phyloP scores from a whole-genome alignment of 257 asterid genomes.

The Jaltomata sinuosa region DNA sequence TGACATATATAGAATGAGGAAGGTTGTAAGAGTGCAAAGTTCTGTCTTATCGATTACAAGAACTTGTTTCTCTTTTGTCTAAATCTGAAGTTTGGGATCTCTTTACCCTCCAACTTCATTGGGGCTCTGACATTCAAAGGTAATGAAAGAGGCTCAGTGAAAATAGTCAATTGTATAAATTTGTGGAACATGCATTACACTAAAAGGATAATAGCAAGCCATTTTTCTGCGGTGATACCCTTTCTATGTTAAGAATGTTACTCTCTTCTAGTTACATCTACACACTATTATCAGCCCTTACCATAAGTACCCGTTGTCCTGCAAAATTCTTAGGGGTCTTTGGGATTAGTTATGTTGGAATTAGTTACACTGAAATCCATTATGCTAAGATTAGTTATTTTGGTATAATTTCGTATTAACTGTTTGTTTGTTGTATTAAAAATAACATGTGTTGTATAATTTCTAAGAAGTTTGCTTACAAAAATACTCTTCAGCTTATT shows the following conservation, averaged over 20 bases:
- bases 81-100: too few relatives aligned
- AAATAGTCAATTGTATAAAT: neutral
- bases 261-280: neutral
- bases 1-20: too few relatives aligned
- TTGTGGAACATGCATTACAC: neutral
- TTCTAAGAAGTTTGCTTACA: neutral
- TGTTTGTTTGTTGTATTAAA: neutral
- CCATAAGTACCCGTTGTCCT: neutral
- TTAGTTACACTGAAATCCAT: too few relatives aligned
- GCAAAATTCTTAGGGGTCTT: neutral
- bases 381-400: neutral
- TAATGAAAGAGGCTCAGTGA: too few relatives aligned
- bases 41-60: too few relatives aligned
- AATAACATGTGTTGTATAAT: neutral
- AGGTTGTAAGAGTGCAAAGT: too few relatives aligned
- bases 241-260: neutral
- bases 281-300: neutral
- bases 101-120: too few relatives aligned
- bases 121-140: too few relatives aligned
- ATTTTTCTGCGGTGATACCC: neutral
- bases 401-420: neutral
- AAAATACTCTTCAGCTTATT: neutral
- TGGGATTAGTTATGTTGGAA: neutral
- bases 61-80: too few relatives aligned
- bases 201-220: neutral